Conservation (phyloP, 805 yeast species). For the Spencermartinsiella europaea region DNA sequence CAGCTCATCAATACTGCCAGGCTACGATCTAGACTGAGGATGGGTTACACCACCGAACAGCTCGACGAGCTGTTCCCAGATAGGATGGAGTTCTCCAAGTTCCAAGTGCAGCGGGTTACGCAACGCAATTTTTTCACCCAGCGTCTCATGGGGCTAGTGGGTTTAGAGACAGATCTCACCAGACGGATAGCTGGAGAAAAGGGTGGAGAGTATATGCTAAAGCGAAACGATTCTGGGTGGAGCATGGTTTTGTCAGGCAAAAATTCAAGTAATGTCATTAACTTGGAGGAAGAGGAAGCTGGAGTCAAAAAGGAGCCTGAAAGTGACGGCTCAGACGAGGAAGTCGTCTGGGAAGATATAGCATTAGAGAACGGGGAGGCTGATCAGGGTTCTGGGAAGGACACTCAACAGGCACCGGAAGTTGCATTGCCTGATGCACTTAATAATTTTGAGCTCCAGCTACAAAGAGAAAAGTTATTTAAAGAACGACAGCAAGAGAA, state of each 20-base stretch:
- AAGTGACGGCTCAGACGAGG: constrained; percentile 38
- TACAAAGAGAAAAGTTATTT: constrained; percentile 24
- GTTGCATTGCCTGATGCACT: constrained; percentile 15
- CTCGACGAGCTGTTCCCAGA: constrained; percentile 75
- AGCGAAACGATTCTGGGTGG: constrained; percentile 80
- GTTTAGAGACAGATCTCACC: constrained; percentile 51
- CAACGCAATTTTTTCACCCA: constrained; percentile 90
- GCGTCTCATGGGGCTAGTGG: constrained; percentile 73
- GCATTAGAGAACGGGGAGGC: constrained; percentile 29
- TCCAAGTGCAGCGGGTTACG: constrained; percentile 89
- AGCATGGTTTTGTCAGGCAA: constrained; percentile 54
- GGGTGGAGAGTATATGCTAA: constrained; percentile 67
- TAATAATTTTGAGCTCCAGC: constrained; percentile 23
- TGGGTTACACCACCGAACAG: constrained; percentile 94
- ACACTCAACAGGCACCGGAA: not conserved
- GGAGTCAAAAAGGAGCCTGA: constrained; percentile 6
- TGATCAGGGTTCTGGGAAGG: constrained; percentile 1
- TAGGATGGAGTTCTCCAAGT: constrained; percentile 83
- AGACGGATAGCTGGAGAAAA: constrained; percentile 70
- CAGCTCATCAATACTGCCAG: constrained; percentile 80
- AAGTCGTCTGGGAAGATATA: constrained; percentile 71
- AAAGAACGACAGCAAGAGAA: constrained; percentile 4
- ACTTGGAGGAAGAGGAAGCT: constrained; percentile 22
- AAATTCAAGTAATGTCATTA: constrained; percentile 17
- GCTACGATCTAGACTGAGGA: constrained; percentile 77